Conservation (phyloP, 331 rosid species). For the Malus hybrid region DNA sequence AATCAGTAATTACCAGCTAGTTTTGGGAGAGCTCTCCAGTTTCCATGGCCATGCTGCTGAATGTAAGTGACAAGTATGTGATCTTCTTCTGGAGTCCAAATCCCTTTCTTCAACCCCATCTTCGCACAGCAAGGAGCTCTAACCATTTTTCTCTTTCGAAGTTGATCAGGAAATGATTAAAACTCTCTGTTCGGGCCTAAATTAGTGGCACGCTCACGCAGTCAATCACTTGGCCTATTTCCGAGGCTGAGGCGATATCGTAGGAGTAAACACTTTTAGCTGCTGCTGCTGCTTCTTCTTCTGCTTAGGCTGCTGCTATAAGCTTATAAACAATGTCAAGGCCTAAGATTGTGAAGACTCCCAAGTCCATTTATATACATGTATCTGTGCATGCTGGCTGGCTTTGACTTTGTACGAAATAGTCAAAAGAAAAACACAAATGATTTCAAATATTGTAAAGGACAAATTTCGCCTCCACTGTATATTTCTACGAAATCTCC, state of each 20-base stretch:
- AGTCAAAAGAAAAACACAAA: background rate
- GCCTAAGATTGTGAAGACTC: background rate
- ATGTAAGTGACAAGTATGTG: constrained; percentile 49
- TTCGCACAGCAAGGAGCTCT: constrained; percentile 91
- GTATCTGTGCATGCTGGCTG: too few species aligned
- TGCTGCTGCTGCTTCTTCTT: background rate
- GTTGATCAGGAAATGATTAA: background rate
- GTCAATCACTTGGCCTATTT: too few species aligned
- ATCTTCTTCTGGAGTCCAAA: constrained; percentile 77
- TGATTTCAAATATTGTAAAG: background rate
- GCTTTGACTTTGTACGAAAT: background rate
- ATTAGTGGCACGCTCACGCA: too few species aligned
- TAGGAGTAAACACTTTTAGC: too few species aligned
- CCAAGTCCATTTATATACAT: background rate
- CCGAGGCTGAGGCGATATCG: too few species aligned
- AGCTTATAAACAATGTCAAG: background rate
- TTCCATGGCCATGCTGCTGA: constrained; percentile 44
- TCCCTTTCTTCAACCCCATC: constrained; percentile 85
- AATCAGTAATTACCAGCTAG: constrained; percentile 42
- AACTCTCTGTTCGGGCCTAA: background rate
- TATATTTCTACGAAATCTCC: background rate
- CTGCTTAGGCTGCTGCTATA: background rate
- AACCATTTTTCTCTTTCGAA: constrained; percentile 33
- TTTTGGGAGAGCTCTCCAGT: constrained; percentile 86
- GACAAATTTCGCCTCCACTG: background rate